Percentiles rank a stretch among this genome's conserved stretches.
phyloP scores from a whole-genome alignment of 441 rosid genomes.

The Aquilaria agallochum region DNA sequence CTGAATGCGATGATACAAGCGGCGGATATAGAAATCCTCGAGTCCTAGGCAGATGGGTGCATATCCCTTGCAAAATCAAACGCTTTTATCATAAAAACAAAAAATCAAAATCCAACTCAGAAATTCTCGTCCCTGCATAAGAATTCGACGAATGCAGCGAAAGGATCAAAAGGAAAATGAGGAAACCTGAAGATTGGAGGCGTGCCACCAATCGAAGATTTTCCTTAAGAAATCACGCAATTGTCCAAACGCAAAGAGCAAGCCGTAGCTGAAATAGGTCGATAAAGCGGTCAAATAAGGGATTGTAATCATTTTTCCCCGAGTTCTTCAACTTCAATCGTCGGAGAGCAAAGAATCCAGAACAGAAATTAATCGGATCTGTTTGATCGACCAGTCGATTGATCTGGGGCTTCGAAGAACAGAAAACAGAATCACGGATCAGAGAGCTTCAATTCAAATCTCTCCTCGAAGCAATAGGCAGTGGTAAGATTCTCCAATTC shows the following conservation, averaged over 20 bases:
- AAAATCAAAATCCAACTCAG: background rate
- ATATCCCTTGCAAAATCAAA: conserved; percentile 44
- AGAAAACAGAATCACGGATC: background rate
- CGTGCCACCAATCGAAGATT: conserved; percentile 50
- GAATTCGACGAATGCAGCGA: background rate
- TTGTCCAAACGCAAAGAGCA: conserved; percentile 82
- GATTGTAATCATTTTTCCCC: conserved; percentile 55
- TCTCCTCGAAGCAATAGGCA: background rate
- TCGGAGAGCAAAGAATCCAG: no score
- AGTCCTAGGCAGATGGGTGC: conserved; percentile 78
- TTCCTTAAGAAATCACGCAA: conserved; percentile 83
- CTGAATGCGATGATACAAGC: conserved; percentile 84
- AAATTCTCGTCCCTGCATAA: no score
- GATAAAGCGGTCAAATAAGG: conserved; percentile 80
- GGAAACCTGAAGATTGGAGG: conserved; percentile 58
- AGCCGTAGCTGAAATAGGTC: conserved; percentile 83
- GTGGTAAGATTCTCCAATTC: background rate
- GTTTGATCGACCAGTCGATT: no score
- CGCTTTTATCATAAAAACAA: background rate
- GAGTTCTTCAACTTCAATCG: background rate
- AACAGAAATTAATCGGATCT: no score
- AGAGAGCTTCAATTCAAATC: conserved; percentile 3
- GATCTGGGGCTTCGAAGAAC: no score
- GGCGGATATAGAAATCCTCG: conserved; percentile 73
- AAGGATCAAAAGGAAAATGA: background rate